Evolutionary conservation across 208 protist species (phyloP).

Genomic region (Naegleria fowleri): DNA sequence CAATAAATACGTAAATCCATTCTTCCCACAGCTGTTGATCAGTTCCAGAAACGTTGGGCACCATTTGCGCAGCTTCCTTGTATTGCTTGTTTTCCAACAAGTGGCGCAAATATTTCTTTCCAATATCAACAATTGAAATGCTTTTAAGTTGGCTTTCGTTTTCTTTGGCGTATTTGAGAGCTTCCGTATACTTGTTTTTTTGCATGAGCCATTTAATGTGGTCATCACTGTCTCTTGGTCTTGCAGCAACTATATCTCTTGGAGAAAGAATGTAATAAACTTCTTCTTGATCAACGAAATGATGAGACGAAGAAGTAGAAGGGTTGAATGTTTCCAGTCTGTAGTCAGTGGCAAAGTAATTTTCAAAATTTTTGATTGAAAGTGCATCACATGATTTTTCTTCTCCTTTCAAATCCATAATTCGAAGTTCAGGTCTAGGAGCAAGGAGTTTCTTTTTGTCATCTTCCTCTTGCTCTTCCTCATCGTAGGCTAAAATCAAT

Average conservation of each 20-base stretch:
- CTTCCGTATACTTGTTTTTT: constrained; percentile 40
- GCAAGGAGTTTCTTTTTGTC: not conserved
- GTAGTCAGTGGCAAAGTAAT: not conserved
- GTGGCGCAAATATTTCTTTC: constrained; percentile 27
- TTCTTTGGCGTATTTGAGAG: constrained; percentile 23
- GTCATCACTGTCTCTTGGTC: constrained; percentile 59
- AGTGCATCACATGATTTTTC: constrained; percentile 63
- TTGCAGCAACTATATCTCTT: constrained; percentile 63
- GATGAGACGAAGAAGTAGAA: constrained; percentile 11
- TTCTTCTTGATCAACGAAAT: constrained; percentile 27
- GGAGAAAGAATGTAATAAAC: constrained; percentile 59
- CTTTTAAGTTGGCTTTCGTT: not conserved
- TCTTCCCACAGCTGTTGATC: constrained; percentile 50
- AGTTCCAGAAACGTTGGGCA: not conserved
- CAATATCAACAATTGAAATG: not conserved
- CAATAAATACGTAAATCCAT: constrained; percentile 54
- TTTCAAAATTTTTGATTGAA: constrained; percentile 25
- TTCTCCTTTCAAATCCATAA: constrained; percentile 50
- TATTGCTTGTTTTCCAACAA: not conserved
- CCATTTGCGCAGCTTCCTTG: not conserved
- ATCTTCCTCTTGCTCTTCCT: not conserved
- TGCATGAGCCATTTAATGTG: constrained; percentile 60
- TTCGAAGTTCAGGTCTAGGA: constrained; percentile 55
- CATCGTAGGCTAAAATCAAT: constrained; percentile 55
- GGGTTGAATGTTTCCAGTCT: not conserved